These are phyloP conservation scores for Herpetomonas tarakana DNA, from an alignment of 208 protist genomes.

Conservation along the genomic window DNA sequence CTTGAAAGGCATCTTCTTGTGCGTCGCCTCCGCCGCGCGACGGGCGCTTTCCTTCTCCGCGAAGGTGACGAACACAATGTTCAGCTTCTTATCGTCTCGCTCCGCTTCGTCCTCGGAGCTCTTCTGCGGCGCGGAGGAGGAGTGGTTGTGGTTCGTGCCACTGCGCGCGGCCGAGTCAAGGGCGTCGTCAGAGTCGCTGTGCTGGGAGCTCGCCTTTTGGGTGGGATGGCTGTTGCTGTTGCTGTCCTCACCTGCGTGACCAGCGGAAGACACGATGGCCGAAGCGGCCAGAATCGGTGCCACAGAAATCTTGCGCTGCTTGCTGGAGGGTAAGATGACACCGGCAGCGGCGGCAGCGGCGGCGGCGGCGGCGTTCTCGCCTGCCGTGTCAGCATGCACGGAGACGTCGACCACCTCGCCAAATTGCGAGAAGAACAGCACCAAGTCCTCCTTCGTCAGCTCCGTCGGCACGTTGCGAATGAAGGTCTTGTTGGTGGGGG, in stretches of 20 bases:
- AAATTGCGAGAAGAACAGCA: conserved; percentile 50
- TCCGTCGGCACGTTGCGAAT: conserved; percentile 62
- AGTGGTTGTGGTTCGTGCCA: neutral
- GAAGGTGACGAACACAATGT: conserved; percentile 79
- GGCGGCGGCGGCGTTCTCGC: neutral
- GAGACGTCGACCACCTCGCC: conserved; percentile 68
- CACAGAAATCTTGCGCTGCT: neutral
- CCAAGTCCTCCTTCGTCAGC: conserved; percentile 35
- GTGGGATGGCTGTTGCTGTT: neutral
- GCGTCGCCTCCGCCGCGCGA: conserved; percentile 46
- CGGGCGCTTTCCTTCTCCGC: conserved; percentile 58
- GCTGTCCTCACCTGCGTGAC: conserved; percentile 1
- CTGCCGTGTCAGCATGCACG: conserved; percentile 63
- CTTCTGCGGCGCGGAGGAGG: conserved; percentile 3
- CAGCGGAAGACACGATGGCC: neutral
- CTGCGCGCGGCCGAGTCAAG: no score
- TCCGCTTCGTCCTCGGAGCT: neutral
- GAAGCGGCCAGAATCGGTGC: neutral
- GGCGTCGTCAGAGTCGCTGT: no score
- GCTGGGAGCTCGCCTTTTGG: neutral
- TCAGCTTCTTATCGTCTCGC: conserved; percentile 22
- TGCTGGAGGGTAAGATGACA: neutral
- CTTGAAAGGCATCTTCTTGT: conserved; percentile 55
- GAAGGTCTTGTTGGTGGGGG: conserved; percentile 73
- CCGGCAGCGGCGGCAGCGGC: no score